Percentiles rank a stretch among this genome's conserved stretches.
Conservation (phyloP, 2,329 filamentous ascomycete genomes). For the Ustulina deusta region DNA sequence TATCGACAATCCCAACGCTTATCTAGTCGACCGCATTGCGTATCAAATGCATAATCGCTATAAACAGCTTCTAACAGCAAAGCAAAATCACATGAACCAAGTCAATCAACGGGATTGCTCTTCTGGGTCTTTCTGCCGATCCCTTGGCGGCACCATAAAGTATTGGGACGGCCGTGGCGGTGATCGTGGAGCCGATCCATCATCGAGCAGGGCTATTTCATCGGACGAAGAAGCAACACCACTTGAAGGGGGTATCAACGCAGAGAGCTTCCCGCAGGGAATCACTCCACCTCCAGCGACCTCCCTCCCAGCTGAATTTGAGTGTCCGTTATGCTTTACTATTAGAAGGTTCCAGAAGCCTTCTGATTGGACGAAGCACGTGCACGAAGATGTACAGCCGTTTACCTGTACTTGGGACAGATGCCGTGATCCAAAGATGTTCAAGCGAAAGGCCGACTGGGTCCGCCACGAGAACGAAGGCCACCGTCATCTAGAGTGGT, state of each 20-base stretch:
- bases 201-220: constrained; percentile 65
- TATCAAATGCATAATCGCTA: constrained; percentile 84
- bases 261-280: constrained; percentile 81
- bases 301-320: constrained; percentile 85
- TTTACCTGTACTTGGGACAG: constrained; percentile 91
- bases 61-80: constrained; percentile 77
- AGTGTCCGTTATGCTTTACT: constrained; percentile 88
- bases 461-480: constrained; percentile 93
- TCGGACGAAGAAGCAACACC: constrained; percentile 76
- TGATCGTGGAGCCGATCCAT: constrained; percentile 68
- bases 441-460: constrained; percentile 97
- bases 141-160: constrained; percentile 73
- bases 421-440: constrained; percentile 87
- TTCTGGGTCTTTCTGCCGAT: constrained; percentile 72
- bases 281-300: constrained; percentile 85
- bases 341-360: constrained; percentile 89
- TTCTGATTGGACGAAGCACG: constrained; percentile 96
- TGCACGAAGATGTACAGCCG: constrained; percentile 92
- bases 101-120: constrained; percentile 68
- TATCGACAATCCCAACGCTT: constrained; percentile 58
- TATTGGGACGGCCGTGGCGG: constrained; percentile 71
- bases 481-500: constrained; percentile 90
- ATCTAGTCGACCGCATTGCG: constrained; percentile 83
- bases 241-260: constrained; percentile 75
- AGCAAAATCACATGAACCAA: constrained; percentile 75